Evolutionary conservation across 192 early-diverging fungal genomes (phyloP), one percentile per base, ranked within the genome.

Genomic region (Rhizophagus prolifer): DNA sequence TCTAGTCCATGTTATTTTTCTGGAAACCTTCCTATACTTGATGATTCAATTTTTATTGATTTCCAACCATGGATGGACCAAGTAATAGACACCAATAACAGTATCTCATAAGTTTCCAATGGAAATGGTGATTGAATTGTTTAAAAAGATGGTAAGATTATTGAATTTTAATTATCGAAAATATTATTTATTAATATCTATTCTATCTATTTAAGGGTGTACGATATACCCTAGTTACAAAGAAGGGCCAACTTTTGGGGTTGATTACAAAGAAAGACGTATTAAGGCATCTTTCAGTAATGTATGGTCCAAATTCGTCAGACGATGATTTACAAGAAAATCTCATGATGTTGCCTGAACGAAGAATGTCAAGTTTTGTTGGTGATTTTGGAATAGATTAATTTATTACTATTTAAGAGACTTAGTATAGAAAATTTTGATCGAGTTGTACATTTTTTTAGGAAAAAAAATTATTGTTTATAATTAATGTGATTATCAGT

Each of bases 181-280:
- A 74, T 59, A 59, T 30, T 13, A 3, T 3, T 69, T 47, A 58
- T 23, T 19, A 58, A 23, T 81, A 3, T 38, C 9, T 12, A 64
- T 4, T 12, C 9, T 67, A 41, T 10, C 19, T 34, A 30, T 30
- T 14, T 67, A n/a, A 83, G 82, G 90, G 90, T 26, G 80, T 92
- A 26, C 85, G 90, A 7, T 90, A 92, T 69, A 82, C 88, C 13
- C 61, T 92, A 23, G 84, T 88, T 26, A 86, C 88, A 1, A 86
- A 90, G 73, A 84, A 89, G 63, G 90, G 86, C 6, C 76, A 82
- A 41, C 75, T 92, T 30, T 79, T 89, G 2, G 91, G 91, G 19
- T 79, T 92, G 34, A 90, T 92, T 70, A 92, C 91, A 3, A 92
- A 92, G 64, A 92, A 92, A 81, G 90, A 91, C 69, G 84, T 92